A percentile compares a stretch with the other conserved stretches of the same genome.
Evolutionary conservation across 1,139 yeast genomes (phyloP).

Genomic region (Kazachstania sp.): DNA sequence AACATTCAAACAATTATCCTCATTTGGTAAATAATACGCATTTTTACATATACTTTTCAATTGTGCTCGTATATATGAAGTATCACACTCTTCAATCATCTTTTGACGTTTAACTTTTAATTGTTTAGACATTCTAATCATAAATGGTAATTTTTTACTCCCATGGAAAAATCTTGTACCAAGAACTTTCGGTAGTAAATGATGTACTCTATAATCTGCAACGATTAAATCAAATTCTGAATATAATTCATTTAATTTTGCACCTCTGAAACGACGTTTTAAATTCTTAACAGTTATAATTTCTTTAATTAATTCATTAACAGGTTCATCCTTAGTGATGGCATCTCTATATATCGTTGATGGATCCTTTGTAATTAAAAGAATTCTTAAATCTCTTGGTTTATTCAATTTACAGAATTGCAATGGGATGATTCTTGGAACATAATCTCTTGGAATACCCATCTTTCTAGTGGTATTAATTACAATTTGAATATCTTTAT

Average conservation of each 20-base stretch:
- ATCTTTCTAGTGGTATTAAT: conserved; percentile 45
- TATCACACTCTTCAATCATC: conserved; percentile 35
- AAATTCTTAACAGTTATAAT: conserved; percentile 51
- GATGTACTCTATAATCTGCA: conserved; percentile 57
- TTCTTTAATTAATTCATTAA: conserved; percentile 52
- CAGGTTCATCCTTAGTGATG: conserved; percentile 38
- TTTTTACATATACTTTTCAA: conserved; percentile 52
- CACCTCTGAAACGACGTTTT: conserved; percentile 39
- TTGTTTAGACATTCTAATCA: conserved; percentile 57
- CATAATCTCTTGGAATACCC: conserved; percentile 43
- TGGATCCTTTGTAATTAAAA: conserved; percentile 64
- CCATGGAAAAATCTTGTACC: conserved; percentile 53
- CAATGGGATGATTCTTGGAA: conserved; percentile 61
- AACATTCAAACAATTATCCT: conserved; percentile 36
- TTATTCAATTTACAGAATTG: conserved; percentile 40
- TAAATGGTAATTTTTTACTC: conserved; percentile 52
- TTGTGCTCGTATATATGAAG: conserved; percentile 52
- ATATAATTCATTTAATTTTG: conserved; percentile 40
- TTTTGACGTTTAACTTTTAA: conserved; percentile 31
- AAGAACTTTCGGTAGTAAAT: conserved; percentile 46
- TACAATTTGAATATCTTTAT: conserved; percentile 39
- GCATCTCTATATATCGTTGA: conserved; percentile 44
- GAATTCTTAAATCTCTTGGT: conserved; percentile 41
- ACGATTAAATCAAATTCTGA: conserved; percentile 58
- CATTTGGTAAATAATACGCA: conserved; percentile 51